Base-by-base conservation (phyloP, 2,329 filamentous ascomycete genomes). In the Phialophora tarda region DNA sequence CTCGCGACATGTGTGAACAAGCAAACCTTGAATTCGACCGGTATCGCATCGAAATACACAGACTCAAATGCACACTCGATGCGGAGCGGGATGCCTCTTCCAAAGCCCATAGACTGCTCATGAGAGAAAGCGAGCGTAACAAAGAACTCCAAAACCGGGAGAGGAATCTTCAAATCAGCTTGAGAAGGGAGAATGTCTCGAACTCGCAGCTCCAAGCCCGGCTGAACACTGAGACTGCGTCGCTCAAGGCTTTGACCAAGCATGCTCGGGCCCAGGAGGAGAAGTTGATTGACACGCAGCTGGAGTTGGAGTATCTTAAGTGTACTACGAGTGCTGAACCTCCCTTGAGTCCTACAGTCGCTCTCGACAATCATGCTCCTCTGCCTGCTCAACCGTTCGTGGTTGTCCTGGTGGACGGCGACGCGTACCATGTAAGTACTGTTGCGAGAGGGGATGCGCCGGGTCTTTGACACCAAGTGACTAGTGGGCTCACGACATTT, bases 351-450 rank as follows among this genome's bases (percentile, higher is more conserved):
- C n/a, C 47, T 4, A 55, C 57, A 1, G 26, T 44, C 7, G 32
- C 47, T 12, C 48, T 48, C 17, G 38, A 60, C 23, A 32, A 50
- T 17, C 59, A 69, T 17, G n/a, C 59, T 61, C 65, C 65, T 34
- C 59, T 68, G 8, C 61, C 62, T 47, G 47, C 64, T 7, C 66
- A 66, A 30, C 66, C 71, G 14, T 72, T 72, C 60, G 71, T 72
- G 38, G 67, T 72, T 23, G 71, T 72, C 5, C 53, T 72, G 10
- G 63, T 72, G 10, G 71, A 72, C 50, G 71, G 71, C 3, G 71
- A 72, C 64, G 69, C 71, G 4, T 72, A 72, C 59, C n/a, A 21
- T 34, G 70, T 70, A 56, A 57, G 64, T 55, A 4, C 53, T 17
- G 12, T 21, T 55, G 53, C 53, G 17, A 30, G 3, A 17, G n/a